phyloP scores from a whole-genome alignment of 208 protist species.

The Balamuthia mandrillaris region DNA sequence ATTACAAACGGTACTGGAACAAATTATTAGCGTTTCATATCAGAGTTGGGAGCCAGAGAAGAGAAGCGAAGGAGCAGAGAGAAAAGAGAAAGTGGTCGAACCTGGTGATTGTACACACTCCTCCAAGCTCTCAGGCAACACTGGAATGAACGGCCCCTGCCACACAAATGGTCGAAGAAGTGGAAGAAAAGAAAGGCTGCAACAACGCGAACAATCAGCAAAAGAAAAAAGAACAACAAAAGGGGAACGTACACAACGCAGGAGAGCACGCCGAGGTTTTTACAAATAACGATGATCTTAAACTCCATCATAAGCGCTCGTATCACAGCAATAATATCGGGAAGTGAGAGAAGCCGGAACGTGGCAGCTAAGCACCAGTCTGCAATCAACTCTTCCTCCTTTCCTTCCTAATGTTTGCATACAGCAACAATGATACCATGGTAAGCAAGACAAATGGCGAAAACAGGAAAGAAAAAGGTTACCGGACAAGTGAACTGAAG shows the following conservation, averaged over 20 bases:
- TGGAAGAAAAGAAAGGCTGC: background rate
- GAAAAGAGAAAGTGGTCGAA: background rate
- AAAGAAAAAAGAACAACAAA: background rate
- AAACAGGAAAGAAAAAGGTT: background rate
- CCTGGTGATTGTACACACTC: constrained; percentile 7
- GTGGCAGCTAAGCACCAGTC: constrained; percentile 10
- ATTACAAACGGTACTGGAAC: too few relatives aligned
- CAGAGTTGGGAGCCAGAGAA: too few relatives aligned
- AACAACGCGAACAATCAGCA: background rate
- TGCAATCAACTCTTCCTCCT: constrained; percentile 8
- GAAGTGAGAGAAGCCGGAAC: background rate
- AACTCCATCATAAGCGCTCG: background rate
- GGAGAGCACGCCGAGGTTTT: constrained; percentile 22
- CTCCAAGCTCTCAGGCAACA: constrained; percentile 2
- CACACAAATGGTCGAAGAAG: constrained; percentile 5
- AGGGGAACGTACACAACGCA: background rate
- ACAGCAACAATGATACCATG: background rate
- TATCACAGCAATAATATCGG: constrained; percentile 1
- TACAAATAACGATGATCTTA: background rate
- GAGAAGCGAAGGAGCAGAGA: background rate
- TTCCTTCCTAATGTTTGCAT: background rate
- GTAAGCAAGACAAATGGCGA: background rate
- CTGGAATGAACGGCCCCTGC: constrained; percentile 18
- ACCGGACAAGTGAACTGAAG: background rate
- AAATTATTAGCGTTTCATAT: too few relatives aligned